Conservation (phyloP, 2,329 filamentous ascomycete genomes). For the Ophiocordyceps camponoti-floridani region DNA sequence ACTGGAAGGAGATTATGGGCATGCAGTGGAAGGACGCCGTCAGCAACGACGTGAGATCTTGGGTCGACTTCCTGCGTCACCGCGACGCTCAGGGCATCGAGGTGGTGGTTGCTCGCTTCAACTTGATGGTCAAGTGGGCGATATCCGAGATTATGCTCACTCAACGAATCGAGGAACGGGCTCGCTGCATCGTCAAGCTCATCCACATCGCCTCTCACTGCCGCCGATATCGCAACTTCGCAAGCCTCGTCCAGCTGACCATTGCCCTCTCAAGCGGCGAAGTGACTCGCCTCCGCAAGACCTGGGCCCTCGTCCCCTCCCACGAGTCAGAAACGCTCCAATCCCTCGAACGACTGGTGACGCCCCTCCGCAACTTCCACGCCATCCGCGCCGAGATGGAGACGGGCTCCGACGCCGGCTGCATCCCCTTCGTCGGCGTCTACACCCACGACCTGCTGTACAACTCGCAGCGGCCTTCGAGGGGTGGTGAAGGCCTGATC, state of each 20-base stretch:
- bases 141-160: slow-evolving; percentile 67
- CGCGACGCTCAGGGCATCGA: slow-evolving; percentile 60
- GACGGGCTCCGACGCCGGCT: slow-evolving; percentile 44
- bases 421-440: slow-evolving; percentile 68
- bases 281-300: slow-evolving; percentile 46
- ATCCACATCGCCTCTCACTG: slow-evolving; percentile 69
- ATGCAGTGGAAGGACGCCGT: slow-evolving; percentile 62
- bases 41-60: slow-evolving; percentile 49
- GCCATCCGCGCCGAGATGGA: slow-evolving; percentile 70
- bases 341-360: slow-evolving; percentile 55
- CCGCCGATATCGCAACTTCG: slow-evolving; percentile 62
- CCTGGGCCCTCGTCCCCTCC: slow-evolving; percentile 53
- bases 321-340: slow-evolving; percentile 47
- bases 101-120: slow-evolving; percentile 72
- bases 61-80: slow-evolving; percentile 64
- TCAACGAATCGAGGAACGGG: slow-evolving; percentile 51
- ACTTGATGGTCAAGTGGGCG: slow-evolving; percentile 76
- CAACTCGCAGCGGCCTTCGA: slow-evolving; percentile 61
- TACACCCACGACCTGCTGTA: slow-evolving; percentile 74
- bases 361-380: slow-evolving; percentile 62
- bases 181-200: slow-evolving; percentile 60
- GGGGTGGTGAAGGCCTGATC: slow-evolving; percentile 54
- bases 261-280: slow-evolving; percentile 62
- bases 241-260: slow-evolving; percentile 65
- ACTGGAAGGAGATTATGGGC: slow-evolving; percentile 75